Evolutionary conservation across 78 protist genomes (phyloP).

Genomic region (Tieghemostelium lacteum): DNA sequence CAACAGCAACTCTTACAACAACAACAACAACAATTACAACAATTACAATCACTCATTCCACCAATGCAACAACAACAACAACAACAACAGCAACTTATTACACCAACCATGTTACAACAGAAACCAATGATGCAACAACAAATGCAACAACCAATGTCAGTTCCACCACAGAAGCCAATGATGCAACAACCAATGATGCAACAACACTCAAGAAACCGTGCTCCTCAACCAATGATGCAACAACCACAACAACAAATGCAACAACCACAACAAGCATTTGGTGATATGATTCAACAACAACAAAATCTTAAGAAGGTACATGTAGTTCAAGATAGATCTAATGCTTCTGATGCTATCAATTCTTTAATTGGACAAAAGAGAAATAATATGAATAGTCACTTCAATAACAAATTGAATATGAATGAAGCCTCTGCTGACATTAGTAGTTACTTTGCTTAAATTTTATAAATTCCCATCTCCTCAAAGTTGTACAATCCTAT

Average conservation of each 20-base stretch:
- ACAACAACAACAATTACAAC: slow-evolving; percentile 10
- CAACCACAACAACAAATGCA: slow-evolving; percentile 18
- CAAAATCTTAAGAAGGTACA: slow-evolving; percentile 1
- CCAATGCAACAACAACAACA: slow-evolving; percentile 42
- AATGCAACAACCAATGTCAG: slow-evolving; percentile 22
- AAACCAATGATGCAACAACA: slow-evolving; percentile 7
- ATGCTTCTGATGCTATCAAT: slow-evolving; percentile 20
- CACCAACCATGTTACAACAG: slow-evolving; percentile 20
- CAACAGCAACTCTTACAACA: not conserved
- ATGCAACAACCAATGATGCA: slow-evolving; percentile 7
- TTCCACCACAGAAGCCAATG: slow-evolving; percentile 18
- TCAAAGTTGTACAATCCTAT: too few species aligned
- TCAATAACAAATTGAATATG: slow-evolving; percentile 1
- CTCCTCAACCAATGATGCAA: slow-evolving; percentile 9
- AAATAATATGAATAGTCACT: not conserved
- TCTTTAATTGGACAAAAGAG: slow-evolving; percentile 38
- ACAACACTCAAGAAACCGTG: not conserved
- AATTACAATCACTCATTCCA: not conserved
- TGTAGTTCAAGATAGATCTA: slow-evolving; percentile 21
- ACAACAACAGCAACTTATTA: slow-evolving; percentile 3
- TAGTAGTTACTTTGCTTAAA: too few species aligned
- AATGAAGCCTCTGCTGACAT: too few species aligned
- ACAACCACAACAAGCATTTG: not conserved
- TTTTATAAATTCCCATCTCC: too few species aligned
- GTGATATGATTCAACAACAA: slow-evolving; percentile 37